Evolutionary conservation across 1,284 basidiomycete species (phyloP).

Genomic region (Tilletia caries): DNA sequence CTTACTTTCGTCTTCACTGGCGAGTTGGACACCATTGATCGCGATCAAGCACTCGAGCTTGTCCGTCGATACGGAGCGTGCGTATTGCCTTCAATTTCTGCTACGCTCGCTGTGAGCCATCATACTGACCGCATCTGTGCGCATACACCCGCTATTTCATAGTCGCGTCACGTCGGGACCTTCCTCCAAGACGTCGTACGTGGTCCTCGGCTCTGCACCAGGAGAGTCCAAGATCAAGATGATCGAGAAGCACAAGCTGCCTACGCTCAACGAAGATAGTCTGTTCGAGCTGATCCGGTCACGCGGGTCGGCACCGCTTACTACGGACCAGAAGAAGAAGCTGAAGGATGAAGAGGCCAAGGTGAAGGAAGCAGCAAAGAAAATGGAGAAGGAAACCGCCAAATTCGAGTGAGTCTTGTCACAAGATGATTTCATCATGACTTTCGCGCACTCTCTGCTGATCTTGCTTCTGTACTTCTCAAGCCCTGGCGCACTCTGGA

Average conservation of each 20-base stretch:
- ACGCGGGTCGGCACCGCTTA: conserved; percentile 56
- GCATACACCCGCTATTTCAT: background rate
- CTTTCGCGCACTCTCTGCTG: too few relatives aligned
- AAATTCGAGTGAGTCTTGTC: background rate
- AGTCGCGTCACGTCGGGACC: conserved; percentile 71
- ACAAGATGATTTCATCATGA: too few relatives aligned
- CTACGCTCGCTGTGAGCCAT: background rate
- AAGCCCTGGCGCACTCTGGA: conserved; percentile 67
- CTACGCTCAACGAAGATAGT: conserved; percentile 77
- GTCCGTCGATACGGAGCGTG: conserved; percentile 82
- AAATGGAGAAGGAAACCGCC: conserved; percentile 25
- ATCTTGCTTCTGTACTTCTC: background rate
- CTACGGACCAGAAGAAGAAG: conserved; percentile 78
- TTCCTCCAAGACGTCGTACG: conserved; percentile 84
- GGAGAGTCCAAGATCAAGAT: conserved; percentile 80
- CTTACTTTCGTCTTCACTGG: conserved; percentile 87
- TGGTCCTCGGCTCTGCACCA: conserved; percentile 81
- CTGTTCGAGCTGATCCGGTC: conserved; percentile 67
- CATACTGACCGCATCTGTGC: background rate
- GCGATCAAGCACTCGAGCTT: conserved; percentile 81
- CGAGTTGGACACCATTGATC: conserved; percentile 77
- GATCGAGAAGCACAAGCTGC: conserved; percentile 72
- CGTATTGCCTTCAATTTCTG: background rate
- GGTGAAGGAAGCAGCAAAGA: conserved; percentile 52
- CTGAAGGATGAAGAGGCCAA: conserved; percentile 70